phyloP scores from a whole-genome alignment of 2,329 filamentous ascomycete species.

The Curvularia hawaiiensis region DNA sequence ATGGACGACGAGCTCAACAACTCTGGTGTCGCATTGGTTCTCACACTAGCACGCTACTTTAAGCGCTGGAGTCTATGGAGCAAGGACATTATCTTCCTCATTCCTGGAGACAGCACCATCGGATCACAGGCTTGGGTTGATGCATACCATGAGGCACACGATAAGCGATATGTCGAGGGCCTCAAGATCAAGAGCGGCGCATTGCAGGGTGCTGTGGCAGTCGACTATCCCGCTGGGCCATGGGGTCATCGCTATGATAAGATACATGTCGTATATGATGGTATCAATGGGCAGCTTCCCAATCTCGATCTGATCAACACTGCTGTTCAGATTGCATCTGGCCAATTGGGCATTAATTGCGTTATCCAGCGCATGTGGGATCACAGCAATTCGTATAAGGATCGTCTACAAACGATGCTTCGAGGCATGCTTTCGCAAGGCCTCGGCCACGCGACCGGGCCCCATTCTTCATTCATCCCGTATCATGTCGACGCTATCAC shows the following conservation, averaged over 20 bases:
- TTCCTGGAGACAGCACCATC: conserved; percentile 85
- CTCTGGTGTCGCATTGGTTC: conserved; percentile 82
- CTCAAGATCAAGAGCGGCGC: conserved; percentile 91
- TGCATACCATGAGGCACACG: conserved; percentile 91
- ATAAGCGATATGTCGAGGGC: conserved; percentile 70
- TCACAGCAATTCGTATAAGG: conserved; percentile 76
- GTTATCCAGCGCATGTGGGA: conserved; percentile 85
- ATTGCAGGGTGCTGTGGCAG: conserved; percentile 87
- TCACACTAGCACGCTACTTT: conserved; percentile 92
- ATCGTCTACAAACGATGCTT: conserved; percentile 85
- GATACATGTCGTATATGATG: conserved; percentile 91
- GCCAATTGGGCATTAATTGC: conserved; percentile 88
- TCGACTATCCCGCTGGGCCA: conserved; percentile 77
- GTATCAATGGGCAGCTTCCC: conserved; percentile 91
- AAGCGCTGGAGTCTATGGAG: conserved; percentile 98
- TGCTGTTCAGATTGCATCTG: conserved; percentile 81
- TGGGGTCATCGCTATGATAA: conserved; percentile 84
- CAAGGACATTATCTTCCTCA: conserved; percentile 93
- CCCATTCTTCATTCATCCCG: conserved; percentile 94
- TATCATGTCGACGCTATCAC: conserved; percentile 98
- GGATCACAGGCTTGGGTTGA: conserved; percentile 97
- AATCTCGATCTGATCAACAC: conserved; percentile 97
- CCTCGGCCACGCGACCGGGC: conserved; percentile 83
- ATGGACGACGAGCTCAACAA: conserved; percentile 78
- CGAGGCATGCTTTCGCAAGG: conserved; percentile 93